These are phyloP conservation scores for Amanita muscaria DNA, from an alignment of 768 basidiomycete genomes.

Conservation along the genomic window DNA sequence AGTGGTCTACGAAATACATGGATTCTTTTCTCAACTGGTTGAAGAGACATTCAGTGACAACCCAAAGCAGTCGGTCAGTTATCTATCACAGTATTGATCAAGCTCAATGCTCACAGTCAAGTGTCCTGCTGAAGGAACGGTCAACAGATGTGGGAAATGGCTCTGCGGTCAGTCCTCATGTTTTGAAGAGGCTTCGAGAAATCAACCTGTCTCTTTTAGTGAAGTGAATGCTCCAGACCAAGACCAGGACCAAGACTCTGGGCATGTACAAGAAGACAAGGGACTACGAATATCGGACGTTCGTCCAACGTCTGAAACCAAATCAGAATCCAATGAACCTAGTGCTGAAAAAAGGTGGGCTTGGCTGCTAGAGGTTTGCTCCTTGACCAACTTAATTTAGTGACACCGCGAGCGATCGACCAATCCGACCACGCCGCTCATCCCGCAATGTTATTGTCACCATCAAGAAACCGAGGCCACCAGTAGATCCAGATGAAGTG, in stretches of 20 bases:
- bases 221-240: no score
- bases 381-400: not conserved
- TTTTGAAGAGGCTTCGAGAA: not conserved
- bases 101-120: not conserved
- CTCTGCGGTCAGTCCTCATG: constrained; percentile 1
- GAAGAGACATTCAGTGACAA: not conserved
- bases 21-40: not conserved
- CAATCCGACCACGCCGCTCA: constrained; percentile 23
- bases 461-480: constrained; percentile 15
- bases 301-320: not conserved
- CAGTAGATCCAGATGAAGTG: constrained; percentile 56
- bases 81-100: not conserved
- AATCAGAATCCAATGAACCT: not conserved
- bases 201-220: not conserved
- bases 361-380: not conserved
- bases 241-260: not conserved
- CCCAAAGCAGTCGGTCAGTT: not conserved
- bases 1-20: not conserved
- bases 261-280: not conserved
- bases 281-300: not conserved
- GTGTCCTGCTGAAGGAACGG: not conserved
- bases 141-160: constrained; percentile 5
- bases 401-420: not conserved
- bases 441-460: constrained; percentile 18
- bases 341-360: not conserved